Conservation (phyloP, 2,329 filamentous ascomycete species). For the Venturia nashicola region DNA sequence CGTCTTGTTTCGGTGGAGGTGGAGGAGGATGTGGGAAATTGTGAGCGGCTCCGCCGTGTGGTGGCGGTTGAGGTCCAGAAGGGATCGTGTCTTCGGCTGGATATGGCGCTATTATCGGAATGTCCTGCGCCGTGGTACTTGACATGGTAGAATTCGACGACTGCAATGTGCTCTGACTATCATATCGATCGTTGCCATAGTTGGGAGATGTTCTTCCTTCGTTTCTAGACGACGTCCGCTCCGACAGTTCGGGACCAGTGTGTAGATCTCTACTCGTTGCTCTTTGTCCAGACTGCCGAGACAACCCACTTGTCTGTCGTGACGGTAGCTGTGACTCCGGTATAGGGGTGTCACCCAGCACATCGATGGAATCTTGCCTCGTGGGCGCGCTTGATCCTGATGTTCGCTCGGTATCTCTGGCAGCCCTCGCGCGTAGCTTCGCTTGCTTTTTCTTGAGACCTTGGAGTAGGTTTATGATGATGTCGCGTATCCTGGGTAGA, state of each 20-base stretch:
- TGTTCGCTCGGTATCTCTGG: conserved; percentile 30
- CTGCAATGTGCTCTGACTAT: conserved; percentile 20
- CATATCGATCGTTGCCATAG: conserved; percentile 12
- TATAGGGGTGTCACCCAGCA: conserved; percentile 14
- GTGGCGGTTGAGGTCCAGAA: conserved; percentile 26
- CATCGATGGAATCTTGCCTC: conserved; percentile 23
- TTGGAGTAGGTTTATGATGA: conserved; percentile 95
- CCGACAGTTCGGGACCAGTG: conserved; percentile 31
- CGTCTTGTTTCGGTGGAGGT: conserved; percentile 74
- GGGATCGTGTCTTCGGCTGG: conserved; percentile 47
- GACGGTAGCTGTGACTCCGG: conserved; percentile 24
- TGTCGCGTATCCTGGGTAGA: conserved; percentile 86
- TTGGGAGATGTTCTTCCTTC: conserved; percentile 30
- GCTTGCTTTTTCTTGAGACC: conserved; percentile 96
- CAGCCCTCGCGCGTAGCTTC: conserved; percentile 52
- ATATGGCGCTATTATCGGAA: conserved; percentile 63
- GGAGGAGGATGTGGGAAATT: conserved; percentile 59
- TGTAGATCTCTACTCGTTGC: conserved; percentile 28
- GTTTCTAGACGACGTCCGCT: conserved; percentile 33
- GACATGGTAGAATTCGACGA: conserved; percentile 48
- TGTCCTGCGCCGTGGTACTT: conserved; percentile 64
- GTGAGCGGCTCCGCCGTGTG: background rate
- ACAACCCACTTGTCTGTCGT: conserved; percentile 25
- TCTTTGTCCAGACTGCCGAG: conserved; percentile 25
- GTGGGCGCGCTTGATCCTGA: conserved; percentile 1